These are phyloP conservation scores for Usnea hakonensis DNA, from an alignment of 495 filamentous ascomycete genomes.

Conservation along the genomic window DNA sequence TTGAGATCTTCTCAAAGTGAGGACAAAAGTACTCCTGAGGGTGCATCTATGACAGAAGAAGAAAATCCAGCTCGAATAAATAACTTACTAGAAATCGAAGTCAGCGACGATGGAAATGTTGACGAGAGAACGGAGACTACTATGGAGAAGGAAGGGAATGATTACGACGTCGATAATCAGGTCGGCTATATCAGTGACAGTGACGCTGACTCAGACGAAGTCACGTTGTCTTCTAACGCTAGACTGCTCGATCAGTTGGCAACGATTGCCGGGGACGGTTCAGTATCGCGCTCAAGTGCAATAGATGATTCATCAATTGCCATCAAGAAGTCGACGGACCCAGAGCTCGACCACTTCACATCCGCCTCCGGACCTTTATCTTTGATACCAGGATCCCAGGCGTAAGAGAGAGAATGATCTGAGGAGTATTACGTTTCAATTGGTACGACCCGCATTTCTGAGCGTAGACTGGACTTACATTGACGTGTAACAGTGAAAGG, in stretches of 20 bases:
- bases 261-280: background rate
- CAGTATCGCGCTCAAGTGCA: background rate
- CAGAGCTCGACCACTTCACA: background rate
- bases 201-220: background rate
- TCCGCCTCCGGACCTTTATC: background rate
- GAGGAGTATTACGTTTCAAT: background rate
- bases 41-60: background rate
- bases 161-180: background rate
- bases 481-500: background rate
- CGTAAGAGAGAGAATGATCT: background rate
- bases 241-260: background rate
- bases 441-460: background rate
- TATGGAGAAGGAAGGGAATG: background rate
- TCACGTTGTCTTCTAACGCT: background rate
- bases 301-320: background rate
- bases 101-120: background rate
- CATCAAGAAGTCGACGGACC: background rate
- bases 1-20: background rate
- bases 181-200: background rate
- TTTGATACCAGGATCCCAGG: background rate
- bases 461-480: background rate
- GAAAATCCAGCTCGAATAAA: constrained; percentile 4
- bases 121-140: background rate
- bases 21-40: background rate
- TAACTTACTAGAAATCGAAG: background rate